These are phyloP conservation scores for Phytopythium boreale DNA, from an alignment of 352 stramenopile species.

Conservation along the genomic window DNA sequence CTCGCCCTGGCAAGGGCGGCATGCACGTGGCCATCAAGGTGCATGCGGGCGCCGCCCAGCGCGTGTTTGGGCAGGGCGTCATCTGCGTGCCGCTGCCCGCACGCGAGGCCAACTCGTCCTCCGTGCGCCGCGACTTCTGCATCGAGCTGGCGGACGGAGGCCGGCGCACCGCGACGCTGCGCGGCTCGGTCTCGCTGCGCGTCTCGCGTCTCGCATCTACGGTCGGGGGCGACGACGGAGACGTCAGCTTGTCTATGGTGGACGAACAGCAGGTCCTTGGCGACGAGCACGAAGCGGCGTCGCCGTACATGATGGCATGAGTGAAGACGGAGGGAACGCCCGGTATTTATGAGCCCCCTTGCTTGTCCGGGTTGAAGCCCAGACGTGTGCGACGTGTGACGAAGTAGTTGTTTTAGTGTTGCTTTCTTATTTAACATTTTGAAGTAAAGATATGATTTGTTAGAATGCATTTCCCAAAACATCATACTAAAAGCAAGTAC, in stretches of 20 bases:
- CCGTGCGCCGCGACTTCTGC: slow-evolving; percentile 25
- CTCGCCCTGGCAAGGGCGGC: slow-evolving; percentile 35
- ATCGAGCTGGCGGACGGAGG: slow-evolving; percentile 55
- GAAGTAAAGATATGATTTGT: neutral
- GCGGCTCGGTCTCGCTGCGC: slow-evolving; percentile 36
- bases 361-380: neutral
- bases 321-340: neutral
- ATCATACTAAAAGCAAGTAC: too few relatives aligned
- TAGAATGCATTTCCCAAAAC: neutral
- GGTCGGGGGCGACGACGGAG: slow-evolving; percentile 12
- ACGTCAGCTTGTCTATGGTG: slow-evolving; percentile 17
- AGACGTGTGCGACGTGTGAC: neutral
- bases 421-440: neutral
- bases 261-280: neutral
- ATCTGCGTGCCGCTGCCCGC: slow-evolving; percentile 49
- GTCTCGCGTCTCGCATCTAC: slow-evolving; percentile 26
- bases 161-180: slow-evolving; percentile 51
- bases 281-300: neutral
- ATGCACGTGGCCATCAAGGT: slow-evolving; percentile 81
- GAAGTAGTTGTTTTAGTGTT: neutral
- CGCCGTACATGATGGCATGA: neutral
- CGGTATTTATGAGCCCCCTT: neutral
- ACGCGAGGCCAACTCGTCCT: slow-evolving; percentile 13
- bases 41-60: slow-evolving; percentile 37
- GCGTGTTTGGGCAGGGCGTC: slow-evolving; percentile 64